Conservation (phyloP, 2,329 filamentous ascomycete species). For the Aspergillus proliferans region DNA sequence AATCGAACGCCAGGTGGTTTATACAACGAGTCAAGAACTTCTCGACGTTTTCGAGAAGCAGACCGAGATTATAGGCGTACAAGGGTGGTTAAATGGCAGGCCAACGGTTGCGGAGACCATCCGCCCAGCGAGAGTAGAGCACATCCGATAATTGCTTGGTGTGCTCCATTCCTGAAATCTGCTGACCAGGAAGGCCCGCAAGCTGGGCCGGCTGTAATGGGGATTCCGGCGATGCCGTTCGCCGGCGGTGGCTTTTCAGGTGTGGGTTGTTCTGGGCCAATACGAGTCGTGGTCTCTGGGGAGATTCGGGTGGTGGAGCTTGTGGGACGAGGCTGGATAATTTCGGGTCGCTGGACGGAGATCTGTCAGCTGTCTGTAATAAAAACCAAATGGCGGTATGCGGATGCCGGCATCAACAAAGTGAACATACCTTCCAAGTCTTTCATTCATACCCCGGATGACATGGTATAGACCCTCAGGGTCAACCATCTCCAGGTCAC, state of each 20-base stretch:
- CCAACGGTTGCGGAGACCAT: slow-evolving; percentile 71
- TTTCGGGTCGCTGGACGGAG: slow-evolving; percentile 28
- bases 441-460: slow-evolving; percentile 69
- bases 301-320: slow-evolving; percentile 34
- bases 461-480: slow-evolving; percentile 86
- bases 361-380: not conserved
- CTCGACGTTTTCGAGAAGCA: too few species aligned
- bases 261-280: slow-evolving; percentile 80
- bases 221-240: slow-evolving; percentile 36
- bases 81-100: slow-evolving; percentile 26
- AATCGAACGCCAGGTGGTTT: slow-evolving; percentile 21
- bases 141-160: slow-evolving; percentile 83
- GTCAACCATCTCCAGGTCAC: slow-evolving; percentile 74
- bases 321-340: slow-evolving; percentile 35
- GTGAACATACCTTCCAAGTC: slow-evolving; percentile 48
- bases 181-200: slow-evolving; percentile 50
- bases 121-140: slow-evolving; percentile 83
- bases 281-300: slow-evolving; percentile 58
- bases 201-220: slow-evolving; percentile 32
- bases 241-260: slow-evolving; percentile 67
- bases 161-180: slow-evolving; percentile 78
- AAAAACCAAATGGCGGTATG: not conserved
- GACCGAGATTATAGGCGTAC: too few species aligned
- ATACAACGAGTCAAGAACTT: slow-evolving; percentile 17
- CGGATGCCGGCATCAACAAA: not conserved